Percentiles rank a stretch among this genome's conserved stretches.
phyloP scores from a whole-genome alignment of 106 monocot species.

The Allium fistulosum region DNA sequence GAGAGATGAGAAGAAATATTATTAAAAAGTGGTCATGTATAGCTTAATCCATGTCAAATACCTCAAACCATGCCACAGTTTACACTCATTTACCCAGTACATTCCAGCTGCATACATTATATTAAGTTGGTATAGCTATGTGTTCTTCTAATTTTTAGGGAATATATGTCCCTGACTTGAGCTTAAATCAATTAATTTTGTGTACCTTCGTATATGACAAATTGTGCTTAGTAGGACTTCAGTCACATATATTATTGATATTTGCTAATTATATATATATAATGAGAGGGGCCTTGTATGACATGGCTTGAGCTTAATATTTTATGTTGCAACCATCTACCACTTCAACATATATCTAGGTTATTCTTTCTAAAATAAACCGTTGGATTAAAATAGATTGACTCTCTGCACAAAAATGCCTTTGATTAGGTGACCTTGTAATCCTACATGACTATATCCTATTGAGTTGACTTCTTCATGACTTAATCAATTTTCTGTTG shows the following conservation, averaged over 20 bases:
- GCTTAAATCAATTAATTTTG: neutral
- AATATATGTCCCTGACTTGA: neutral
- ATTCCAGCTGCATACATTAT: conserved; percentile 5
- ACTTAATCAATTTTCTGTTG: neutral
- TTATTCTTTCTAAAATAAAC: conserved; percentile 15
- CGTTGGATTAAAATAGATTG: conserved; percentile 11
- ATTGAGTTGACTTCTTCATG: neutral
- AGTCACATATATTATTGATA: neutral
- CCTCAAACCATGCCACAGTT: conserved; percentile 24
- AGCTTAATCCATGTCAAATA: conserved; percentile 21
- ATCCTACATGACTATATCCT: neutral
- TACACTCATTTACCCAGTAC: conserved; percentile 16
- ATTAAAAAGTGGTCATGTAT: conserved; percentile 18
- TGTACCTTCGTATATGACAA: neutral
- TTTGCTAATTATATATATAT: neutral
- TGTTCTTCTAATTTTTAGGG: conserved; percentile 3
- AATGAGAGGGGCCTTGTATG: conserved; percentile 11
- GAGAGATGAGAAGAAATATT: neutral
- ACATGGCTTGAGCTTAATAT: conserved; percentile 3
- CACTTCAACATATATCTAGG: conserved; percentile 7
- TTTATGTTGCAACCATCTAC: conserved; percentile 5
- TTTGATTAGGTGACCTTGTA: conserved; percentile 17
- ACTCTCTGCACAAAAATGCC: conserved; percentile 2
- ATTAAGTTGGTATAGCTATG: conserved; percentile 1
- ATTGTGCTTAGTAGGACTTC: neutral